Base-by-base conservation (phyloP, 805 yeast species). In the Nakazawaea molendinolei region DNA sequence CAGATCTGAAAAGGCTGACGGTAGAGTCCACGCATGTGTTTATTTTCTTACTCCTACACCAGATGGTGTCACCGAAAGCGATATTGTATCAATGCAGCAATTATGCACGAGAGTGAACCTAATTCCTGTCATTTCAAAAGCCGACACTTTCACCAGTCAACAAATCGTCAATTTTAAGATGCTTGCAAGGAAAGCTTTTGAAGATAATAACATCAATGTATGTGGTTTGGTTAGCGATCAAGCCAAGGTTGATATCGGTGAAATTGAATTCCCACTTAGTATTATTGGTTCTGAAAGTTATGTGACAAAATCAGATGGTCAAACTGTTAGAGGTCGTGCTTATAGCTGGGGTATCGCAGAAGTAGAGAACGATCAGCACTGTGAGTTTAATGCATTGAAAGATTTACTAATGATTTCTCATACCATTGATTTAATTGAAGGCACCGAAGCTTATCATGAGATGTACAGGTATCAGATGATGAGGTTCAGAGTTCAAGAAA, bases 341-440 rank as follows among this genome's bases (percentile, higher is more conserved):
- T 89, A 86, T 60, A 68, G 64, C 13, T 89, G 96, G 96, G 97
- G 97, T 1, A 56, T 73, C 16, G 84, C 85, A 10, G 95, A 87
- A 51, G 82, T 85, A 27, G 95, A 84, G 50, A 80, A 86, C 53
- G 71, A 70, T 14, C 56, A 62, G 7, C 87, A 82, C 55, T 85
- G 95, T 58, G 96, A 90, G 53, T 86, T 86, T 50, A 44, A 58
- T 20, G 66, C 66, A 42, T 65, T 89, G 44, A 73, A 85, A 45
- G 69, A 76, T 23, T 58, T 86, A 25, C 60, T 89, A 33, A 65
- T 89, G 58, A 69, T 79, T 17, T 69, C 77, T 15, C 72, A 85
- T 56, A 72, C 86, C 81, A 70, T 83, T 33, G 95, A 87, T 50
- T 69, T 89, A 45, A 76, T 86, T 27, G 52, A 63, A n/a, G 67